These are phyloP conservation scores for Raphanus hybrid DNA, from an alignment of 441 rosid genomes.

Conservation along the genomic window DNA sequence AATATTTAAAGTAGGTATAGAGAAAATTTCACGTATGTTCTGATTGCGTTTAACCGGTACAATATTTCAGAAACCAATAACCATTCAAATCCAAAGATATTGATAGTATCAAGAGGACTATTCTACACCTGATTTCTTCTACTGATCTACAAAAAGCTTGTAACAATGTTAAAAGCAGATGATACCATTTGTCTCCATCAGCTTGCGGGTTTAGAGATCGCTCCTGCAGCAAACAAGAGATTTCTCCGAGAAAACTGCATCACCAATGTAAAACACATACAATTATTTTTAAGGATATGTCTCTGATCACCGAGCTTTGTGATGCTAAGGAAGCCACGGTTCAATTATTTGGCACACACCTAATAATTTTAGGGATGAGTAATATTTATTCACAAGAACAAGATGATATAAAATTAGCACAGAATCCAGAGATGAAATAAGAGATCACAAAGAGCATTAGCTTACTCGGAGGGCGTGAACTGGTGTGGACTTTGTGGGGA, in stretches of 20 bases:
- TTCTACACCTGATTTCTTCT: constrained; percentile 26
- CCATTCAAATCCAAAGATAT: neutral
- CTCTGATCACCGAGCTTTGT: constrained; percentile 12
- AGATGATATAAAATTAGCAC: neutral
- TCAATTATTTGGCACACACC: neutral
- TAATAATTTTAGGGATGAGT: neutral
- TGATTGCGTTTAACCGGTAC: no score
- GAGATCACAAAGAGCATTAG: neutral
- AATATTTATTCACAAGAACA: neutral
- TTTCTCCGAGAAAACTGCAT: constrained; percentile 90
- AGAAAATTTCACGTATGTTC: no score
- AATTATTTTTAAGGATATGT: neutral
- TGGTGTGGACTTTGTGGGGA: constrained; percentile 85
- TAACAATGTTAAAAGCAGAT: constrained; percentile 11
- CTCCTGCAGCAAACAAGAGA: constrained; percentile 84
- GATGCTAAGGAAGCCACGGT: neutral
- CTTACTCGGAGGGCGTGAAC: constrained; percentile 79
- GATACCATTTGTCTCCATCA: constrained; percentile 16
- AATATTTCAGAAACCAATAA: neutral
- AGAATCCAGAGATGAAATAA: neutral
- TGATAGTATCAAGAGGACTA: constrained; percentile 14
- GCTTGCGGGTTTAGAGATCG: constrained; percentile 54
- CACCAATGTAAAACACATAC: constrained; percentile 22
- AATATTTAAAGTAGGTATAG: neutral
- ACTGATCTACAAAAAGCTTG: constrained; percentile 21